Conservation (phyloP, 441 rosid species). For the Corymbia citriodora region DNA sequence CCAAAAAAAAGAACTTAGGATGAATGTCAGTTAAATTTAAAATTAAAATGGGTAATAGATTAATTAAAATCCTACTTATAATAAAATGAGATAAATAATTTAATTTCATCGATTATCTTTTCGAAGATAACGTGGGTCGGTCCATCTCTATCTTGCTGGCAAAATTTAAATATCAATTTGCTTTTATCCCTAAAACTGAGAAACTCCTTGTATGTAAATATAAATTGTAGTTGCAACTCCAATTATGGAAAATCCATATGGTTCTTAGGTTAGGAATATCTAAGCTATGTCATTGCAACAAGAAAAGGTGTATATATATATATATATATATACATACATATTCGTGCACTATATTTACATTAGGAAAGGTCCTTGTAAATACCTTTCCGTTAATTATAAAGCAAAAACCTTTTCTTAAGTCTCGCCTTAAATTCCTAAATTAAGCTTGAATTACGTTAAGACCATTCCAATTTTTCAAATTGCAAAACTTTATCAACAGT, state of each 20-base stretch:
- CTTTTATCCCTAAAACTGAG: background rate
- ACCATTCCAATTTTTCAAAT: fast-evolving
- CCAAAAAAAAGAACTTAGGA: no score
- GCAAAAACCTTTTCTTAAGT: fast-evolving
- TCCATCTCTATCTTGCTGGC: background rate
- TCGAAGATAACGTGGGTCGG: background rate
- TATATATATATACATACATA: background rate
- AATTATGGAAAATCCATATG: background rate
- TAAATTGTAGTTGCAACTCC: background rate
- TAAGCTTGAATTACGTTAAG: fast-evolving
- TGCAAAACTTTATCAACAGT: fast-evolving
- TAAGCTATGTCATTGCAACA: background rate
- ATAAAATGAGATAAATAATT: background rate
- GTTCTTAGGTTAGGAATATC: background rate
- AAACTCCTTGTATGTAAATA: no score
- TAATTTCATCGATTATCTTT: background rate
- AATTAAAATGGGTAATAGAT: background rate
- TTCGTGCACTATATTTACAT: background rate
- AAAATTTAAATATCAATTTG: background rate
- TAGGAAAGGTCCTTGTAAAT: background rate
- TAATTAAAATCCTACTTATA: background rate
- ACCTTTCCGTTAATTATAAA: background rate
- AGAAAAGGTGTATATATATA: background rate
- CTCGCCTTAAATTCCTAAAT: fast-evolving
- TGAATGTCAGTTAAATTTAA: background rate